A percentile compares a stretch with the other conserved stretches of the same genome.
These are phyloP conservation scores for Pyrenopolyporus hunteri DNA, from an alignment of 495 filamentous ascomycete genomes.

Conservation along the genomic window DNA sequence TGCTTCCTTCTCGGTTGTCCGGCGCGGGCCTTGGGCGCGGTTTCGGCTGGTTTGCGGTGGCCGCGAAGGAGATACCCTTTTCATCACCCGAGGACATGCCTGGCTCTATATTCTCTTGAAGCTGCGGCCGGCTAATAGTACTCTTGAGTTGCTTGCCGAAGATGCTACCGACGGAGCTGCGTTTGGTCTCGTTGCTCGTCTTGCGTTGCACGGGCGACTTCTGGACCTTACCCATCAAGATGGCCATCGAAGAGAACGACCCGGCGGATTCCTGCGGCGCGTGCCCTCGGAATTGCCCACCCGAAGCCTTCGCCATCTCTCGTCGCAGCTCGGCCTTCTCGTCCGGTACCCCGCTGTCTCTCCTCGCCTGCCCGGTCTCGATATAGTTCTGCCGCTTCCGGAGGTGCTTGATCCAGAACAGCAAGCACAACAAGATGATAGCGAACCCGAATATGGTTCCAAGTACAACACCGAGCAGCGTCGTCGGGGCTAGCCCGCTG, in stretches of 20 bases:
- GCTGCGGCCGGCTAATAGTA: slow-evolving; percentile 60
- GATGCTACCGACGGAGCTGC: slow-evolving; percentile 52
- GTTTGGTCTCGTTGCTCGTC: slow-evolving; percentile 54
- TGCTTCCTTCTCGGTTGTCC: slow-evolving; percentile 40
- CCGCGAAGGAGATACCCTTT: slow-evolving; percentile 50
- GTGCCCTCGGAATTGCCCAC: slow-evolving; percentile 54
- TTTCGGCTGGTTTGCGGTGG: slow-evolving; percentile 45
- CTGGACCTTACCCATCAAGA: slow-evolving; percentile 57
- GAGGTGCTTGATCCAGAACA: slow-evolving; percentile 71
- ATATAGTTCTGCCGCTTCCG: slow-evolving; percentile 50
- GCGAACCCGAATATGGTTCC: slow-evolving; percentile 77
- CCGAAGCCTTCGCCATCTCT: slow-evolving; percentile 57
- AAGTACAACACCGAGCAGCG: slow-evolving; percentile 79
- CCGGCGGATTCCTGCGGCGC: slow-evolving; percentile 51
- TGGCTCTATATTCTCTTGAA: slow-evolving; percentile 42
- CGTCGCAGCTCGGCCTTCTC: slow-evolving; percentile 62
- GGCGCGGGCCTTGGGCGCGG: slow-evolving; percentile 41
- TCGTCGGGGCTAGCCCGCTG: slow-evolving; percentile 53
- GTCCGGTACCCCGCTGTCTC: slow-evolving; percentile 59
- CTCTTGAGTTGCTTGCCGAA: slow-evolving; percentile 60
- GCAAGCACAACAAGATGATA: slow-evolving; percentile 67
- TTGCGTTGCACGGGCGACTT: slow-evolving; percentile 49
- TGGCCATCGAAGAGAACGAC: slow-evolving; percentile 62
- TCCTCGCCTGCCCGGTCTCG: slow-evolving; percentile 54
- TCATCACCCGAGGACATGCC: slow-evolving; percentile 43